Percentiles rank a stretch among this genome's conserved stretches.
These are phyloP conservation scores for Euphorbia lathyris DNA, from an alignment of 345 rosid species.

Conservation along the genomic window DNA sequence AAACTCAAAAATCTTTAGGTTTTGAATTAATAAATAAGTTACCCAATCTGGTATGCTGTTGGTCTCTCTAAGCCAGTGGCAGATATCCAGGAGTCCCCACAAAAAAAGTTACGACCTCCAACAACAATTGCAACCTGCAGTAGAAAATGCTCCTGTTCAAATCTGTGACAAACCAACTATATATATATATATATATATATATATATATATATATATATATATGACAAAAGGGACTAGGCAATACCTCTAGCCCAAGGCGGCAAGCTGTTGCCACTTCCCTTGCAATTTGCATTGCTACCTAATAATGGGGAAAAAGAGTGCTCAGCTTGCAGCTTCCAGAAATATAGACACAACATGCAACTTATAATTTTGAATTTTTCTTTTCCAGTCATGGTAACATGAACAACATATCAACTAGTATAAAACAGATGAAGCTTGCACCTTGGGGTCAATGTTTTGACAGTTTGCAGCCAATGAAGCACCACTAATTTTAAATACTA, in stretches of 20 bases:
- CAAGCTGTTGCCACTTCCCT: conserved; percentile 74
- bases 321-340: background rate
- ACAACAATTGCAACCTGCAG: conserved; percentile 80
- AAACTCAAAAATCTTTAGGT: background rate
- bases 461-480: conserved; percentile 73
- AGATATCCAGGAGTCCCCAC: conserved; percentile 75
- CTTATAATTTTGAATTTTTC: too few relatives aligned
- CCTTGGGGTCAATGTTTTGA: conserved; percentile 78
- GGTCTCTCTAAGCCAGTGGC: conserved; percentile 78
- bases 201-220: too few relatives aligned
- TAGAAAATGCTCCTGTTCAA: too few relatives aligned
- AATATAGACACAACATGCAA: background rate
- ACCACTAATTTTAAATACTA: conserved; percentile 83
- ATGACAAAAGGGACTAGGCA: too few relatives aligned
- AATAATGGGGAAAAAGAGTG: conserved; percentile 11
- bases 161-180: too few relatives aligned
- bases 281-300: conserved; percentile 78
- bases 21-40: conserved; percentile 5
- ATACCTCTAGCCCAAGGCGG: conserved; percentile 79
- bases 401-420: too few relatives aligned
- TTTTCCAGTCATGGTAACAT: too few relatives aligned
- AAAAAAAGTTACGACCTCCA: conserved; percentile 85
- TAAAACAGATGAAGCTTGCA: conserved; percentile 14
- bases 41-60: conserved; percentile 87
- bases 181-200: too few relatives aligned